Evolutionary conservation across 352 stramenopile species (phyloP), one percentile per base, ranked within the genome.

Genomic region (Phytophthora pistaciae): DNA sequence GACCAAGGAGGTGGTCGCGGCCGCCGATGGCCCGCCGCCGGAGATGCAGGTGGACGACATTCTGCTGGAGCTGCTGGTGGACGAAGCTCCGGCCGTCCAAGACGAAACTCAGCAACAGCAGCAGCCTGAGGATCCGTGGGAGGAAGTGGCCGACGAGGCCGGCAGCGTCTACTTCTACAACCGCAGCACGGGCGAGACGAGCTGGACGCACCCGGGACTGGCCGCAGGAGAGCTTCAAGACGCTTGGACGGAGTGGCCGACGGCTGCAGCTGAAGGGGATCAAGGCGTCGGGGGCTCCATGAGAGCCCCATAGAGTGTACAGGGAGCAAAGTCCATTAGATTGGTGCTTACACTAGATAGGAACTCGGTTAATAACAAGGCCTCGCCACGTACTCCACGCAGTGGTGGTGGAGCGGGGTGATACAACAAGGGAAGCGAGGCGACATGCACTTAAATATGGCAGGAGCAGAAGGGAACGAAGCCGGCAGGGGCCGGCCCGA

Each of bases 91-190:
- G 5, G 16, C 1, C 46, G 63, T 33, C 29, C 29, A 33, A 33
- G 29, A 33, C 7, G 29, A 33, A 8, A 33, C 29, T 9, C 29
- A 40, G n/a, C 16, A 27, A 20, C 36, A 42, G 36, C 36, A 52
- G n/a, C 44, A 61, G 5, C 18, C 3, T n/a, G 52, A 66, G n/a
- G 74, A 80, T 70, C 16, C 44, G 14, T 94, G 86, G 88, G 82
- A 92, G 68, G 84, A 95, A 64, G 84, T 92, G 3, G 86, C 83
- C 3, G 86, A 95, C 44, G 86, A 88, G 10, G 52, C 60, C 21
- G 88, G 88, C 1, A 85, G 82, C 38, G 79, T 95, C 11, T 95
- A 93, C 77, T 95, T 93, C 55, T 88, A 84, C 77, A 93, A 94
- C 56, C 66, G 54, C 10, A 21, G 56, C 11, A 90, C 88, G 14